phyloP scores from a whole-genome alignment of 257 asterid species.

The Petrea volubilis region DNA sequence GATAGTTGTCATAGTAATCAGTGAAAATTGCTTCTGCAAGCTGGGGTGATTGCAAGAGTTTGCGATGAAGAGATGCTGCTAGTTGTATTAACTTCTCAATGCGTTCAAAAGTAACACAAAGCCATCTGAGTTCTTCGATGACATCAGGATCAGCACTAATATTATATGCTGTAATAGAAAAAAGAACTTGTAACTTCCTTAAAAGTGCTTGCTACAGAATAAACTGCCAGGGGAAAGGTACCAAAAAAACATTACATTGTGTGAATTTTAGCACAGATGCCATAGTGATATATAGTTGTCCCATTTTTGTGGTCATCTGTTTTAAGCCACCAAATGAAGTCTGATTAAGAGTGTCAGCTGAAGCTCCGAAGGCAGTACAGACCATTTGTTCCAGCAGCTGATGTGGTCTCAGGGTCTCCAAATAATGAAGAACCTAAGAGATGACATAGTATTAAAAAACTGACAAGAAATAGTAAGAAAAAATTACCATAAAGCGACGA shows the following conservation, averaged over 20 bases:
- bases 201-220: neutral
- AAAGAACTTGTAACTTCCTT: too few relatives aligned
- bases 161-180: conserved; percentile 50
- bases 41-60: conserved; percentile 71
- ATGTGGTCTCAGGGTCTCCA: conserved; percentile 78
- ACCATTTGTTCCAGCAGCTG: conserved; percentile 87
- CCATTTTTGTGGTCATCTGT: conserved; percentile 71
- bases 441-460: neutral
- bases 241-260: conserved; percentile 43
- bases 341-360: conserved; percentile 77
- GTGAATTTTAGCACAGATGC: conserved; percentile 62
- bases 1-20: conserved; percentile 63
- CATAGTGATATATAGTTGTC: conserved; percentile 69
- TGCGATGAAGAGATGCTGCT: conserved; percentile 82
- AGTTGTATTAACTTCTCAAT: conserved; percentile 69
- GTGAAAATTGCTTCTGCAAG: conserved; percentile 65
- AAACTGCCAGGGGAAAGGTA: too few relatives aligned
- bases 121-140: conserved; percentile 64
- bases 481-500: neutral
- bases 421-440: conserved; percentile 84
- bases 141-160: conserved; percentile 45
- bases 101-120: conserved; percentile 64
- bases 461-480: neutral
- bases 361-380: conserved; percentile 82
- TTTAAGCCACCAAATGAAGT: conserved; percentile 64